A percentile compares a stretch with the other conserved stretches of the same genome.
Conservation (phyloP, 2,329 filamentous ascomycete species). For the Colletotrichum caudatum region DNA sequence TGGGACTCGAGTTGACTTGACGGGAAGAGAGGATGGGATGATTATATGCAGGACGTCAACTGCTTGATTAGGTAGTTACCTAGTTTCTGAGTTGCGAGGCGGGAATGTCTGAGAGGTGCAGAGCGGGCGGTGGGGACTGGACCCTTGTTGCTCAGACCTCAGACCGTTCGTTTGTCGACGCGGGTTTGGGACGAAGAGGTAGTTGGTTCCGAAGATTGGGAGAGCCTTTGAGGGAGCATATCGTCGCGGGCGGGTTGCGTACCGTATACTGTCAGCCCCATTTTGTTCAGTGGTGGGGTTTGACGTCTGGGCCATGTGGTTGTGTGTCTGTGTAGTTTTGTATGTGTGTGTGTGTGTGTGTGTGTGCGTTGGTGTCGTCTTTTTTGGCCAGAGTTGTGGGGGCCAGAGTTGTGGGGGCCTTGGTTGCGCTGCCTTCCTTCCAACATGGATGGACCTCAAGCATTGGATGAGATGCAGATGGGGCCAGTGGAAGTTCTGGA, state of each 20-base stretch:
- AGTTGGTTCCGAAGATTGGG: conserved; percentile 12
- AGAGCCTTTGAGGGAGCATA: not conserved
- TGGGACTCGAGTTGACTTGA: conserved; percentile 12
- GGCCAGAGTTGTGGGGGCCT: not conserved
- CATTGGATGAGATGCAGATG: not conserved
- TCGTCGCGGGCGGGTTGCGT: not conserved
- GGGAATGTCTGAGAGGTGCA: conserved; percentile 13
- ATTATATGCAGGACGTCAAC: conserved; percentile 13
- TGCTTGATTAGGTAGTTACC: not conserved
- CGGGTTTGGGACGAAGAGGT: conserved; percentile 16
- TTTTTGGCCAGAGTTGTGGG: not conserved
- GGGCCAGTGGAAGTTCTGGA: conserved; percentile 3
- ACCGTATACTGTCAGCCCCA: conserved; percentile 10
- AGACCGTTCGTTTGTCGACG: conserved; percentile 3
- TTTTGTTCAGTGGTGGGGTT: conserved; percentile 10
- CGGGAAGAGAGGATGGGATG: conserved; percentile 25
- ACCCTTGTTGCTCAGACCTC: conserved; percentile 22
- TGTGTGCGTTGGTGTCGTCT: not conserved
- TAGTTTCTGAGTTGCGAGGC: not conserved
- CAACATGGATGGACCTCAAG: not conserved
- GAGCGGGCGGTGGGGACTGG: not conserved
- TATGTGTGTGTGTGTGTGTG: not conserved
- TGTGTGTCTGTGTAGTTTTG: not conserved
- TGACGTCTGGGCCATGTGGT: not conserved
- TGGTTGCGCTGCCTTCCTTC: not conserved